Conservation (phyloP, 176 grass and related monocot genomes). For the Urochloa ruziziensis region DNA sequence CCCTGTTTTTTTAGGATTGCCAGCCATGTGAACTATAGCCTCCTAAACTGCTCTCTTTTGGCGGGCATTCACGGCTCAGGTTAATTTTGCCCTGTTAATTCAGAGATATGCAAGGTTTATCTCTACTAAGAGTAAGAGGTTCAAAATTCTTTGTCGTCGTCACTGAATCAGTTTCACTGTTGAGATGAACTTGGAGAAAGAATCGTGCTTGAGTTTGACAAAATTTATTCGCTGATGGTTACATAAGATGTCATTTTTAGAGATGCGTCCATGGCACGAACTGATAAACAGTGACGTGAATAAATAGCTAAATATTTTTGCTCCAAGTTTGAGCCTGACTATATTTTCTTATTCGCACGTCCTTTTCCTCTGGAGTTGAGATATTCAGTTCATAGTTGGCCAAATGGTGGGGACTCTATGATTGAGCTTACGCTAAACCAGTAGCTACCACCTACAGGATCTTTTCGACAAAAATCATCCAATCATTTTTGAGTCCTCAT, state of each 20-base stretch:
- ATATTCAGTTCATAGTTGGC: constrained; percentile 12
- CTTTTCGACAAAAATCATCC: not conserved
- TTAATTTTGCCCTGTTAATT: not conserved
- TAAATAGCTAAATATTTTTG: no score
- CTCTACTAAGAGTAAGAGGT: not conserved
- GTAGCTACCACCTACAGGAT: constrained; percentile 8
- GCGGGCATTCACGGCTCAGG: not conserved
- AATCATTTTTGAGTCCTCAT: constrained; percentile 13
- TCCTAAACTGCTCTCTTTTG: not conserved
- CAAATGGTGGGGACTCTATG: constrained; percentile 25
- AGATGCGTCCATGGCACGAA: constrained; percentile 20
- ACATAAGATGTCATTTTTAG: constrained; percentile 3
- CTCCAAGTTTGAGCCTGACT: no score
- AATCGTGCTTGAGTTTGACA: not conserved
- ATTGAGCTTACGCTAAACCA: constrained; percentile 27
- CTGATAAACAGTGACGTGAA: not conserved
- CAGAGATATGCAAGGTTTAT: not conserved
- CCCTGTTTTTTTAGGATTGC: not conserved
- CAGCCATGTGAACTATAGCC: not conserved
- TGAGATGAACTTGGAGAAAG: not conserved
- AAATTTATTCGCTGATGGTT: not conserved
- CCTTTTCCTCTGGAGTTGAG: constrained; percentile 4
- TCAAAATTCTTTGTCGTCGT: not conserved
- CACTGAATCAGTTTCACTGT: not conserved
- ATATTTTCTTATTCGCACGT: not conserved